phyloP scores from a whole-genome alignment of 495 filamentous ascomycete genomes.

The Lophium mytilinum region DNA sequence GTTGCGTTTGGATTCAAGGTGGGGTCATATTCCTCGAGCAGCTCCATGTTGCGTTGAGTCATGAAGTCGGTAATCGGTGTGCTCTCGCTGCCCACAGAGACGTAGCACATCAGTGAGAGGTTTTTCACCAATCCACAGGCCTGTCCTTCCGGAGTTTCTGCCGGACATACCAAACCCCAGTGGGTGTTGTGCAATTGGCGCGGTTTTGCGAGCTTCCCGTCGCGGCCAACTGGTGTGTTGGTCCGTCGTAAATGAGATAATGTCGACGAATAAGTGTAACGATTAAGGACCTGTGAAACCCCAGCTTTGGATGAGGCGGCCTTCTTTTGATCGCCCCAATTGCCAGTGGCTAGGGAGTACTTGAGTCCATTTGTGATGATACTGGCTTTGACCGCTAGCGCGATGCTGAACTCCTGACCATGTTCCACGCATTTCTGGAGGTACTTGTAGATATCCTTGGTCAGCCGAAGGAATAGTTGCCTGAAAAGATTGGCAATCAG shows the following conservation, averaged over 20 bases:
- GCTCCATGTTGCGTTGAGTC: slow-evolving; percentile 87
- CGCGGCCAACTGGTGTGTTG: slow-evolving; percentile 94
- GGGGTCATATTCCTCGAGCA: slow-evolving; percentile 93
- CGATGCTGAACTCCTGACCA: slow-evolving; percentile 78
- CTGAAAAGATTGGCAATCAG: slow-evolving; percentile 90
- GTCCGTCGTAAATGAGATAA: slow-evolving; percentile 93
- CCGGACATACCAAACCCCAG: slow-evolving; percentile 96
- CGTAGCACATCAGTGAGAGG: slow-evolving; percentile 92
- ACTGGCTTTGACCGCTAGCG: slow-evolving; percentile 80
- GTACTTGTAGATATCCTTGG: slow-evolving; percentile 79
- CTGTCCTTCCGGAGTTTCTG: slow-evolving; percentile 96
- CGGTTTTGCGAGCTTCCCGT: slow-evolving; percentile 97
- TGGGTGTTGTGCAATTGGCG: slow-evolving; percentile 98
- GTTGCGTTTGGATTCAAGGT: slow-evolving; percentile 82
- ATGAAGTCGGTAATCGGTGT: slow-evolving; percentile 92
- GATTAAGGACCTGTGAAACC: slow-evolving; percentile 95
- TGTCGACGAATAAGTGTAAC: slow-evolving; percentile 94
- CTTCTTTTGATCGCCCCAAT: slow-evolving; percentile 99
- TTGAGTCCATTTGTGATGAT: slow-evolving; percentile 89
- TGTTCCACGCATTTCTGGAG: slow-evolving; percentile 86
- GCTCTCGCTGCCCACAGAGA: slow-evolving; percentile 84
- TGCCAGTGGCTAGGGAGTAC: slow-evolving; percentile 96
- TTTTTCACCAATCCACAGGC: slow-evolving; percentile 99
- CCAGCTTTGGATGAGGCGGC: slow-evolving; percentile 87
- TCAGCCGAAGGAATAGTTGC: slow-evolving; percentile 74